Evolutionary conservation across 768 basidiomycete species (phyloP).

Genomic region (Termitomyces bulborhizus): DNA sequence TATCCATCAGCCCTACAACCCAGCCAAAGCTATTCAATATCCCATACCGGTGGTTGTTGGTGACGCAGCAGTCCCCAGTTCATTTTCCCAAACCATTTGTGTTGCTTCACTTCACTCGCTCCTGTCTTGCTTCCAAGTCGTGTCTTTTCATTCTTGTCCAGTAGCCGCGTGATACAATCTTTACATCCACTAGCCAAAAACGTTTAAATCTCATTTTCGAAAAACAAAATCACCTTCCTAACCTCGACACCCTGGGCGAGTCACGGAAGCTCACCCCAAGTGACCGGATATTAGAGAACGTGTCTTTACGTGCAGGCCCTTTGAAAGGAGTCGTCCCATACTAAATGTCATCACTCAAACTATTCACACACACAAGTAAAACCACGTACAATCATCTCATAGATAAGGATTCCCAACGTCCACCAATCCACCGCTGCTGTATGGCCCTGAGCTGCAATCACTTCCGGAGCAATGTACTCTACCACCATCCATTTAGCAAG

Average conservation of each 20-base stretch:
- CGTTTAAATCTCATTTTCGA: neutral
- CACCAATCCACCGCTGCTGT: constrained; percentile 99
- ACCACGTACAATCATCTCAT: constrained; percentile 94
- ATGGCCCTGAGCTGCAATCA: constrained; percentile 94
- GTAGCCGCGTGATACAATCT: constrained; percentile 76
- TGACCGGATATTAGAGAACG: constrained; percentile 92
- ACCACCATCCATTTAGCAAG: constrained; percentile 16
- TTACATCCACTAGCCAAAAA: constrained; percentile 67
- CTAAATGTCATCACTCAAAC: constrained; percentile 42
- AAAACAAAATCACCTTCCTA: constrained; percentile 18
- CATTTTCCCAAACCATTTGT: constrained; percentile 96
- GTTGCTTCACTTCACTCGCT: constrained; percentile 97
- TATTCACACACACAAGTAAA: constrained; percentile 19
- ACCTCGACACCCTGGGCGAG: constrained; percentile 70
- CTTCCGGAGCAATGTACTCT: constrained; percentile 99
- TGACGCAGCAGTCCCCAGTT: constrained; percentile 96
- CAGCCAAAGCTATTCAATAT: no score
- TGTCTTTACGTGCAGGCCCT: constrained; percentile 88
- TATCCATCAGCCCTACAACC: no score
- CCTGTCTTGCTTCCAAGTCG: constrained; percentile 90
- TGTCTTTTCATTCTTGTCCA: constrained; percentile 89
- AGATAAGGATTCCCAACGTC: constrained; percentile 97
- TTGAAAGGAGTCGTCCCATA: constrained; percentile 99
- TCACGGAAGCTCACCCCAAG: constrained; percentile 86
- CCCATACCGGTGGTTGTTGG: constrained; percentile 77